A percentile compares a stretch with the other conserved stretches of the same genome.
Evolutionary conservation across 495 filamentous ascomycete species (phyloP).

Genomic region (Trichoderma parareesei): DNA sequence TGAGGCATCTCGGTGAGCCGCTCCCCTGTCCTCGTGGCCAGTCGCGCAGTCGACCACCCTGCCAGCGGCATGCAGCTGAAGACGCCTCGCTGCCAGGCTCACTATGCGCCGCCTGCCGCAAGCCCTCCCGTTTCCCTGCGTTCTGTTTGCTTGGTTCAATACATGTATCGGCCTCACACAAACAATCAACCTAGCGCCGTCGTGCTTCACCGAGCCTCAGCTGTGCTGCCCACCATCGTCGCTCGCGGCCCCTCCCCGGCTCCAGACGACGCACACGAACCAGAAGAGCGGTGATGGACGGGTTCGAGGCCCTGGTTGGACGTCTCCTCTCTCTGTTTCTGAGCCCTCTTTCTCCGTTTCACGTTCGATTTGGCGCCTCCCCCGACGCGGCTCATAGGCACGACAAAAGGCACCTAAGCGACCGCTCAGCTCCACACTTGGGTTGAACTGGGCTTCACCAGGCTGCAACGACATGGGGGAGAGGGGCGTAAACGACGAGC

Average conservation of each 20-base stretch:
- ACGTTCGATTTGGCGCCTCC: not conserved
- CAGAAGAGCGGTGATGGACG: not conserved
- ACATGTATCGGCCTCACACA: not conserved
- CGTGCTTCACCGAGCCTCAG: not conserved
- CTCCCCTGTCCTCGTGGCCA: not conserved
- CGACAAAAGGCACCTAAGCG: constrained; percentile 1
- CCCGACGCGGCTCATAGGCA: constrained; percentile 6
- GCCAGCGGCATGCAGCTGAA: not conserved
- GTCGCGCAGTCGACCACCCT: not conserved
- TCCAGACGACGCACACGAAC: too few relatives aligned
- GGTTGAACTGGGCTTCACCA: constrained; percentile 8
- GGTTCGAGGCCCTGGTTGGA: not conserved
- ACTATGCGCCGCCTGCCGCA: not conserved
- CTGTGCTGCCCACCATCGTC: not conserved
- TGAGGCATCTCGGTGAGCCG: constrained; percentile 10
- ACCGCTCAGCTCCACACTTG: constrained; percentile 7
- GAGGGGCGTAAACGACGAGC: constrained; percentile 3
- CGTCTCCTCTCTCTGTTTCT: not conserved
- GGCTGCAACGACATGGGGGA: constrained; percentile 6
- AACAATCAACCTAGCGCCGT: not conserved
- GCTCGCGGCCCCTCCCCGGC: not conserved
- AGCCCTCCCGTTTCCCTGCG: not conserved
- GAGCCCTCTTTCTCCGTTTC: not conserved
- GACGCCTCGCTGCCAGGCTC: not conserved
- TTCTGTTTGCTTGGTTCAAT: not conserved